Conservation (phyloP, 139 green algal genomes). For the Coelastrella sp. region DNA sequence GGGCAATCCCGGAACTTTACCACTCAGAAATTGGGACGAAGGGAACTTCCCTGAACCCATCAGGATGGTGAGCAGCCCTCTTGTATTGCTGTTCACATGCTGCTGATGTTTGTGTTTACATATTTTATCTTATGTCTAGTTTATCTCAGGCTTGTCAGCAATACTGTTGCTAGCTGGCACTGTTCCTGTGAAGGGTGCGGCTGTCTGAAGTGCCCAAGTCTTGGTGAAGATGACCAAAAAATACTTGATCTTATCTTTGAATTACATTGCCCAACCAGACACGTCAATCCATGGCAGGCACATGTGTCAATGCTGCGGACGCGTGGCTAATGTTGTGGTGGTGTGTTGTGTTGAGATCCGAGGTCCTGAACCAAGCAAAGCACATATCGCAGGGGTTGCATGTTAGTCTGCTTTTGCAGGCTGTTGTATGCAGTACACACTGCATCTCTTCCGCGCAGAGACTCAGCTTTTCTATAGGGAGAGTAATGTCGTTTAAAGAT, state of each 20-base stretch:
- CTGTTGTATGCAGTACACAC: too few species aligned
- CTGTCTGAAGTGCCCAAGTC: too few species aligned
- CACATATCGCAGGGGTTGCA: too few species aligned
- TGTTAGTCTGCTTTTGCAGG: not conserved
- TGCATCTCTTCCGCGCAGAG: too few species aligned
- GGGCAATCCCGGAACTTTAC: conserved; percentile 65
- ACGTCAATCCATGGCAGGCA: not conserved
- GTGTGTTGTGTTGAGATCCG: conserved; percentile 40
- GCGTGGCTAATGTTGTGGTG: not conserved
- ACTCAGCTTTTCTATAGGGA: too few species aligned
- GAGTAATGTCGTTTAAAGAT: too few species aligned
- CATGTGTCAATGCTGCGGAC: not conserved
- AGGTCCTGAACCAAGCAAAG: conserved; percentile 47
- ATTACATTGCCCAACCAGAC: conserved; percentile 38
- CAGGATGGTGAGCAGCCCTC: conserved; percentile 51
- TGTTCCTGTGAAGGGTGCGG: too few species aligned
- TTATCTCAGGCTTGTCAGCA: too few species aligned
- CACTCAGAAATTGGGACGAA: conserved; percentile 90
- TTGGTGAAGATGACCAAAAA: conserved; percentile 60
- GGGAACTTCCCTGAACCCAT: conserved; percentile 74
- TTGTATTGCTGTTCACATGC: too few species aligned
- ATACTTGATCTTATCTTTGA: conserved; percentile 69
- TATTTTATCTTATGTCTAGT: not conserved
- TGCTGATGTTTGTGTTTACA: not conserved
- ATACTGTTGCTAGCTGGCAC: too few species aligned